Evolutionary conservation across 805 yeast genomes (phyloP).

Genomic region (Metschnikowia drakensbergensis): DNA sequence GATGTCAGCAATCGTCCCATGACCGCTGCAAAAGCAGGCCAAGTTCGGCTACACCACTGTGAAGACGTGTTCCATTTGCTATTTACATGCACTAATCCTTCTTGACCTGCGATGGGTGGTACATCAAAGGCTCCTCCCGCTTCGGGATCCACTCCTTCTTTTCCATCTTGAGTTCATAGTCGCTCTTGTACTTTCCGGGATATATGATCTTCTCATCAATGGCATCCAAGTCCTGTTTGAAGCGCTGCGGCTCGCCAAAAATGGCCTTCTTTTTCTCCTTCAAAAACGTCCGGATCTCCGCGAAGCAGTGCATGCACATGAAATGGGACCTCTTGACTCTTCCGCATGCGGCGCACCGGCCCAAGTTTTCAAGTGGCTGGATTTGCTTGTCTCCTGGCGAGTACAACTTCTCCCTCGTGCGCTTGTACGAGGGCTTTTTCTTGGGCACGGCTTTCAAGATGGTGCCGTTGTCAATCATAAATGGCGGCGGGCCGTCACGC

Average conservation of each 20-base stretch:
- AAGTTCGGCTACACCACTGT: too few relatives aligned
- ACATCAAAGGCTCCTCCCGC: slow-evolving; percentile 41
- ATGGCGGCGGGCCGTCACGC: slow-evolving; percentile 31
- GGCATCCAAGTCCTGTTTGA: slow-evolving; percentile 48
- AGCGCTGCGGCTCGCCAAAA: slow-evolving; percentile 30
- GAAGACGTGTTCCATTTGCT: background rate
- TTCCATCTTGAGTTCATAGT: slow-evolving; percentile 28
- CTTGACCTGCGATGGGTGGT: slow-evolving; percentile 25
- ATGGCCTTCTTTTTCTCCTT: slow-evolving; percentile 40
- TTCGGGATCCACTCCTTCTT: slow-evolving; percentile 44
- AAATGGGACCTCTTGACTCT: slow-evolving; percentile 85
- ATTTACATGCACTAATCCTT: slow-evolving; percentile 13
- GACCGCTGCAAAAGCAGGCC: too few relatives aligned
- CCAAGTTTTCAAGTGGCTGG: slow-evolving; percentile 69
- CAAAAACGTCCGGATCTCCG: slow-evolving; percentile 75
- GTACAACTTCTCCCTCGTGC: slow-evolving; percentile 77
- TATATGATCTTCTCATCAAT: slow-evolving; percentile 63
- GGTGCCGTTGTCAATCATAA: slow-evolving; percentile 59
- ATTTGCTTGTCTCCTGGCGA: slow-evolving; percentile 82
- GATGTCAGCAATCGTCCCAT: too few relatives aligned
- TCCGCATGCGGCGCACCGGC: slow-evolving; percentile 95
- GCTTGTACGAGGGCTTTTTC: slow-evolving; percentile 84
- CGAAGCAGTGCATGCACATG: slow-evolving; percentile 89
- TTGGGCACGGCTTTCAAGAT: slow-evolving; percentile 87
- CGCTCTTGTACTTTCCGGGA: slow-evolving; percentile 60